Base-by-base conservation (phyloP, 352 stramenopile genomes). In the Phytopythium helicoides region DNA sequence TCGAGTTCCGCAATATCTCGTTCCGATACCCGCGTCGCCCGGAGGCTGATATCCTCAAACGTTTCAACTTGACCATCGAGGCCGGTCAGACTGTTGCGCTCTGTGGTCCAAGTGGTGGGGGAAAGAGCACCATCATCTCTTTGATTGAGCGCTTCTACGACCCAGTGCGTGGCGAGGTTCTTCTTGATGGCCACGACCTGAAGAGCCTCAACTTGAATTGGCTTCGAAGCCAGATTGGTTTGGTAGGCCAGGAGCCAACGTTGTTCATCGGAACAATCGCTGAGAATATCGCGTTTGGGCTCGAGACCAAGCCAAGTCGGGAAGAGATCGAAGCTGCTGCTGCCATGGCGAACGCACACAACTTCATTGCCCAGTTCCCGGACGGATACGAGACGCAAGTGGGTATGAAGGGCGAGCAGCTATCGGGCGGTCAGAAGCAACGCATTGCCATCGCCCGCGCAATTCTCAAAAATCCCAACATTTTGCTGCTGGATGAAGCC, bases 241-340 rank as follows among this genome's bases (percentile, higher is more conserved):
- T 92, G 0, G 74, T 85, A 7, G 68, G 70, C 1, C 73, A 85
- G 50, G 73, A 85, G 28, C 28, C 28, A 9, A 33, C 28, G 5
- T 9, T 33, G 28, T 33, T 33, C 28, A 33, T 33, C 28, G 42
- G 28, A 5, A 63, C 49, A 36, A 58, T 58, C 7, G 56, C 49
- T 15, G 49, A 58, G 16, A 63, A 47, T 15, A 74, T 90, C 45
- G 76, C 50, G 35, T 56, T 61, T 11, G 42, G 42, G 96, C 55
- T 65, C 47, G 55, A 65, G 11, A 52, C 36, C 0, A 91, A 97
- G 47, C 85, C 90, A 12, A 64, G 87, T 11, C 68, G 69, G 16
- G 92, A 95, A 41, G 70, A 97, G 41, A 98, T 92, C 10, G 56
- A 87, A 46, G 81, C 94, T 25, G 89, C 89, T 21, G 64, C 65